phyloP scores from a whole-genome alignment of 352 stramenopile genomes.

The Globisporangium cylindrosporum region DNA sequence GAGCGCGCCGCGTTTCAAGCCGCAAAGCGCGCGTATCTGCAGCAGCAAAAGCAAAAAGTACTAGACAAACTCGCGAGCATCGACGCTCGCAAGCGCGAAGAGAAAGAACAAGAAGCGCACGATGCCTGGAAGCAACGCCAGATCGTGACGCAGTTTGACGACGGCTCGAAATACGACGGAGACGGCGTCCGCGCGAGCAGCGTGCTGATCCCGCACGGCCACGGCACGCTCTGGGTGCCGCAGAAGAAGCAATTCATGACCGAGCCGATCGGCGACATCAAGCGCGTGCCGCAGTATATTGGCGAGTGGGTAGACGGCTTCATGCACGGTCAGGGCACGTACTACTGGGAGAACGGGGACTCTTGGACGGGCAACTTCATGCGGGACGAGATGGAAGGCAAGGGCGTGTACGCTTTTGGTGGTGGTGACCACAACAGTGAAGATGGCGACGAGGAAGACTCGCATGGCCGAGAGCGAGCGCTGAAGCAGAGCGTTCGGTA shows the following conservation, averaged over 20 bases:
- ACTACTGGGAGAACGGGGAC: slow-evolving; percentile 53
- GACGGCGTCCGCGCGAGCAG: slow-evolving; percentile 39
- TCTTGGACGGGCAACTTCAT: slow-evolving; percentile 62
- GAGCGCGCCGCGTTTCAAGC: slow-evolving; percentile 46
- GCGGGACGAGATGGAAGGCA: slow-evolving; percentile 58
- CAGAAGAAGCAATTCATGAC: slow-evolving; percentile 25
- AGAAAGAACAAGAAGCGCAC: slow-evolving; percentile 29
- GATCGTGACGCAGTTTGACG: slow-evolving; percentile 59
- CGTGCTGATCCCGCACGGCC: slow-evolving; percentile 49
- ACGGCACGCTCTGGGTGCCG: slow-evolving; percentile 58
- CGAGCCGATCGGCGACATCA: slow-evolving; percentile 35
- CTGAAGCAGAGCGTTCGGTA: slow-evolving; percentile 36
- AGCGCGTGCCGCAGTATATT: slow-evolving; percentile 42
- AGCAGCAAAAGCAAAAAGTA: slow-evolving; percentile 38
- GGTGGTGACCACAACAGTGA: slow-evolving; percentile 15
- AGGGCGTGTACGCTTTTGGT: slow-evolving; percentile 42
- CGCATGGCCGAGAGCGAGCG: background rate
- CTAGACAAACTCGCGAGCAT: slow-evolving; percentile 33
- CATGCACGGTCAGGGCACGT: slow-evolving; percentile 56
- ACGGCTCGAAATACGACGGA: slow-evolving; percentile 70
- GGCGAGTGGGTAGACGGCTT: slow-evolving; percentile 56
- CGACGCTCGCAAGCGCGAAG: slow-evolving; percentile 22
- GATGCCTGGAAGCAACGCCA: slow-evolving; percentile 42
- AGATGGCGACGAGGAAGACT: slow-evolving; percentile 19
- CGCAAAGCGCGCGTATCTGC: slow-evolving; percentile 47